Evolutionary conservation across 495 filamentous ascomycete genomes (phyloP), one percentile per base, ranked within the genome.

Genomic region (Glonium stellatum): DNA sequence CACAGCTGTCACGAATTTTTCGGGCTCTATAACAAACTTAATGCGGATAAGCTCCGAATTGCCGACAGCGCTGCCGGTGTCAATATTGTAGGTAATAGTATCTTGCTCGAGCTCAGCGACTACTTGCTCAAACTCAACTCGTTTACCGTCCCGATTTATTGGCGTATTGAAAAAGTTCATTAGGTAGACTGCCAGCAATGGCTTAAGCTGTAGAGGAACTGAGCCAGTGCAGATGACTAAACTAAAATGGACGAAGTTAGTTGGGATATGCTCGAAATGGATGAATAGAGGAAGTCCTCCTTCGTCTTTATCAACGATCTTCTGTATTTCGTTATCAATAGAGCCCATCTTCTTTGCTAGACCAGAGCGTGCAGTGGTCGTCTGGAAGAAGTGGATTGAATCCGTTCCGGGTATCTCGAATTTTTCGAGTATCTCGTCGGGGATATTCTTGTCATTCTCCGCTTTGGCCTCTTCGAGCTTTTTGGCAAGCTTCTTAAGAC

Each of bases 111-210:
- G 76, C 60, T 90, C 82, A 59, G 87, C 87, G 13, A 96, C 89
- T 23, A 97, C 89, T 52, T 95, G 79, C 67, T 97, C 95, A 69
- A 97, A 99, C 60, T 87, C 84, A 15, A 99, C 75, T 10, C 78
- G 81, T 68, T 89, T 77, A 47, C 88, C 91, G 68, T 91, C 80
- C n/a, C 83, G 84, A 68, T 80, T 72, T 50, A 99, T 84, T 0
- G 92, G 92, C 0, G 90, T 88, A 68, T 88, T 90, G 77, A 97
- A 99, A 78, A 97, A 95, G 62, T 91, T 95, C 58, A 89, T 87
- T 25, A 85, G 83, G 70, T 92, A 97, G 22, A 97, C 78, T 0
- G 87, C 77, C 13, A 97, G 73, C 11, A 99, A 76, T 10, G 93
- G 95, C 70, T 89, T 88, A 53, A 87, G 78, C 57, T 88, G 78